Evolutionary conservation across 176 grass and related monocot species (phyloP).

Genomic region (Aegilops sharonensis): DNA sequence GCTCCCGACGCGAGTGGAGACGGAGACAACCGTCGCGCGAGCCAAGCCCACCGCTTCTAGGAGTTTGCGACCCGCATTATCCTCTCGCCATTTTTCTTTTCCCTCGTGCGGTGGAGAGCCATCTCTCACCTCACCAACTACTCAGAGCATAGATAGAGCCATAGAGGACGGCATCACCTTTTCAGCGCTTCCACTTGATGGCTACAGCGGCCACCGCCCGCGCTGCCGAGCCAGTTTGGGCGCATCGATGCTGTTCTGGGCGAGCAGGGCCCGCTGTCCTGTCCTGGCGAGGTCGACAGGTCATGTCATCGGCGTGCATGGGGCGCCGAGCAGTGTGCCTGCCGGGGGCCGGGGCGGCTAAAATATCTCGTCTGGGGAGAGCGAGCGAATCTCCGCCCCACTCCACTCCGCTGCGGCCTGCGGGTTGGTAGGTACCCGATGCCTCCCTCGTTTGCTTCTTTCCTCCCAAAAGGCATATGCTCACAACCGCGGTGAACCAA

Average conservation of each 20-base stretch:
- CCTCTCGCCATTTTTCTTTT: not conserved
- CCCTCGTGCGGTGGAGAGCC: too few relatives aligned
- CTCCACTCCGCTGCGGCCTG: not conserved
- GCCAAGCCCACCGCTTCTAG: slow-evolving; percentile 20
- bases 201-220: not conserved
- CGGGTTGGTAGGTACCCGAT: not conserved
- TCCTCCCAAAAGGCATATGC: not conserved
- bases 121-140: not conserved
- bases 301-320: not conserved
- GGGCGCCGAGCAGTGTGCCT: not conserved
- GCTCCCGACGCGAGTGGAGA: slow-evolving; percentile 5
- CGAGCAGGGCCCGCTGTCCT: not conserved
- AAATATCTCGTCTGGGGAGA: not conserved
- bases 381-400: not conserved
- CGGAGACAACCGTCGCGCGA: slow-evolving; percentile 13
- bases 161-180: not conserved
- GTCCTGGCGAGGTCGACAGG: not conserved
- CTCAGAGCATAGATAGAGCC: not conserved
- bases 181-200: not conserved
- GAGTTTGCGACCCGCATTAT: not conserved
- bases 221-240: not conserved
- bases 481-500: not conserved
- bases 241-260: not conserved
- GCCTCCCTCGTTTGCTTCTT: not conserved
- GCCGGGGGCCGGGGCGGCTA: not conserved